Evolutionary conservation across 2,329 filamentous ascomycete species (phyloP).

Genomic region (Triangularia verruculosa): DNA sequence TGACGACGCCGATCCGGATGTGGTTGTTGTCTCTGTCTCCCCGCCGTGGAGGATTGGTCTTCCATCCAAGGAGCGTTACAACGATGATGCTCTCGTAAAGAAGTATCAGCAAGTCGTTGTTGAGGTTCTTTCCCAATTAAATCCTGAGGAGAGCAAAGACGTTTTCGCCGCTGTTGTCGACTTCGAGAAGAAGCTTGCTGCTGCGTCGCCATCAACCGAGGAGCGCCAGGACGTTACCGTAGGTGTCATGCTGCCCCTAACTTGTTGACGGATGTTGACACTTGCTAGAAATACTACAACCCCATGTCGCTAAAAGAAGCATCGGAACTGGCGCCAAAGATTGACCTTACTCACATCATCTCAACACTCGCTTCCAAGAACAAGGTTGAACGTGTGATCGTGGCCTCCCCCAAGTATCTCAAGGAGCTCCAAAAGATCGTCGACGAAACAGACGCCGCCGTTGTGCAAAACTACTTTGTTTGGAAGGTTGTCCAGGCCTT

Average conservation of each 20-base stretch:
- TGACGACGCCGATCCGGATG: not conserved
- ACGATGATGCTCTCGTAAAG: conserved; percentile 49
- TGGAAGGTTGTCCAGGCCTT: conserved; percentile 67
- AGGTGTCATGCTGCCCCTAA: not conserved
- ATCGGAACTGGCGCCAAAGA: conserved; percentile 51
- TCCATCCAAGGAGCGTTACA: conserved; percentile 54
- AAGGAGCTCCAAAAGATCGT: conserved; percentile 56
- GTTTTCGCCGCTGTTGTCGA: conserved; percentile 40
- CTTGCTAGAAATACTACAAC: conserved; percentile 57
- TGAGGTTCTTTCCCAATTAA: conserved; percentile 34
- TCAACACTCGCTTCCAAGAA: conserved; percentile 47
- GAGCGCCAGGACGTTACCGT: not conserved
- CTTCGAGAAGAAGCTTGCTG: conserved; percentile 60
- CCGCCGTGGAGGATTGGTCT: conserved; percentile 46
- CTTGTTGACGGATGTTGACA: not conserved
- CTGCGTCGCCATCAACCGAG: conserved; percentile 45
- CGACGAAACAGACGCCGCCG: conserved; percentile 13
- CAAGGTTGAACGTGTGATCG: conserved; percentile 52
- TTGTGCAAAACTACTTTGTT: conserved; percentile 39
- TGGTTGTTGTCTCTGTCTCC: not conserved
- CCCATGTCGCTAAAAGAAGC: conserved; percentile 57
- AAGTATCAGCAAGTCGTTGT: conserved; percentile 48
- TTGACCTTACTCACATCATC: conserved; percentile 53
- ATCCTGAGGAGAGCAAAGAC: conserved; percentile 7
- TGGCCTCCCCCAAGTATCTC: conserved; percentile 59